Evolutionary conservation across 2,329 filamentous ascomycete genomes (phyloP).

Genomic region (Atkinsonella texensis): DNA sequence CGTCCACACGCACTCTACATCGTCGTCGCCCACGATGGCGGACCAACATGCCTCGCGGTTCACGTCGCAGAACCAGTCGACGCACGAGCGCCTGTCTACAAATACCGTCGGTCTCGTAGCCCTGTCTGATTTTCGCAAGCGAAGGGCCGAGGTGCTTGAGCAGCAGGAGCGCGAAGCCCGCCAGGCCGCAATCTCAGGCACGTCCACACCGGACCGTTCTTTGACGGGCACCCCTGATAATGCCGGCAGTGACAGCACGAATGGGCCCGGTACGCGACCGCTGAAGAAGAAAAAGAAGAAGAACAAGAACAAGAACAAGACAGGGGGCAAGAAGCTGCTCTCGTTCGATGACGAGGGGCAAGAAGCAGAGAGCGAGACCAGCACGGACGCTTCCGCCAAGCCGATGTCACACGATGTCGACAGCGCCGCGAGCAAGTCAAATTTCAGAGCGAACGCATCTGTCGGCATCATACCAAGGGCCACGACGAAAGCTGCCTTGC

Average conservation of each 20-base stretch:
- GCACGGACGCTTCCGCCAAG: not conserved
- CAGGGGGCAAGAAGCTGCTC: conserved; percentile 35
- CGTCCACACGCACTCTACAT: not conserved
- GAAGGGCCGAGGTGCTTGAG: conserved; percentile 86
- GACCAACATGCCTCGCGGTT: conserved; percentile 46
- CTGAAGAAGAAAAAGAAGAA: conserved; percentile 28
- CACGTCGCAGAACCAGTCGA: conserved; percentile 61
- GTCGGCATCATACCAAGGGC: conserved; percentile 56
- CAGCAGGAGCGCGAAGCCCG: conserved; percentile 74
- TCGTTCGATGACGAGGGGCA: conserved; percentile 56
- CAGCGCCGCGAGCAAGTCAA: conserved; percentile 17
- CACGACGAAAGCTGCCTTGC: conserved; percentile 58
- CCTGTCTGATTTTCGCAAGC: conserved; percentile 89
- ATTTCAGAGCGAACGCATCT: conserved; percentile 49
- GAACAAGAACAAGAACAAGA: conserved; percentile 29
- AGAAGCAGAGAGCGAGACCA: conserved; percentile 35
- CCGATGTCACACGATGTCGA: conserved; percentile 11
- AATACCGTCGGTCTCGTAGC: conserved; percentile 85
- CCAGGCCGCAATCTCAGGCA: conserved; percentile 39
- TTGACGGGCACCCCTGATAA: conserved; percentile 35
- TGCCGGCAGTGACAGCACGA: conserved; percentile 22
- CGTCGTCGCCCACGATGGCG: conserved; percentile 10
- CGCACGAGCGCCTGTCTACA: conserved; percentile 70
- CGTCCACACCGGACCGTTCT: conserved; percentile 38
- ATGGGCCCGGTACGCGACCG: conserved; percentile 13